Base-by-base conservation (phyloP, 2,329 filamentous ascomycete genomes). In the Alternaria longipes region DNA sequence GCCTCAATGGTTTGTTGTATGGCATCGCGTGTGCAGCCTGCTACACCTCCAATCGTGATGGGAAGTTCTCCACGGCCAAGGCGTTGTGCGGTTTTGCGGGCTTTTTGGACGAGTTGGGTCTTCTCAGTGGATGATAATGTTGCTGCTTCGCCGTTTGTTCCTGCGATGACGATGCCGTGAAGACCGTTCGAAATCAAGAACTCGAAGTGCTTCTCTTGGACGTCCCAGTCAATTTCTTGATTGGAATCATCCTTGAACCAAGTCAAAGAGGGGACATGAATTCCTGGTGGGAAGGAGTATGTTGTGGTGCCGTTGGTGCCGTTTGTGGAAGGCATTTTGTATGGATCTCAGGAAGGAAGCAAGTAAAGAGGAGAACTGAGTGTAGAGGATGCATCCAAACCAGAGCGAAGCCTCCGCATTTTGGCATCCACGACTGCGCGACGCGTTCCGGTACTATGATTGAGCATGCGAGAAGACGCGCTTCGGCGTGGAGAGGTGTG, bases 201-300 rank as follows among this genome's bases (percentile, higher is more conserved):
- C 66, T 85, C 78, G 24, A 86, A 74, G 60, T 87, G 86, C 63
- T 81, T 80, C 57, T 81, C 81, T 68, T 88, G 85, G 1, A 84
- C 72, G 6, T 81, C 78, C 85, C 85, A 87, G 68, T 88, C 84
- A 40, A 87, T 84, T 42, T 85, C 83, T 67, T 87, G 85, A 5
- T 67, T 74, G 28, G 72, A 67, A 59, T 83, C 80, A 57, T 81
- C 76, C 47, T 79, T 75, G 71, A 87, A 88, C 80, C 82, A 88
- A 4, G 85, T 87, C 67, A 88, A 71, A 20, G 80, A 83, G 1
- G 85, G 86, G n/a, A 84, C 85, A 63, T 87, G 85, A 49, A 88
- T 84, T 4, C 85, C 85, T 1, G 81, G 80, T 30, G 84, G 83
- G 64, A 80, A 83, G 6, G 80, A 69, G 59, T 72, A 75, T 66